Evolutionary conservation across 2,329 filamentous ascomycete species (phyloP), one percentile per base, ranked within the genome.

Genomic region (Aspergillus candidus): DNA sequence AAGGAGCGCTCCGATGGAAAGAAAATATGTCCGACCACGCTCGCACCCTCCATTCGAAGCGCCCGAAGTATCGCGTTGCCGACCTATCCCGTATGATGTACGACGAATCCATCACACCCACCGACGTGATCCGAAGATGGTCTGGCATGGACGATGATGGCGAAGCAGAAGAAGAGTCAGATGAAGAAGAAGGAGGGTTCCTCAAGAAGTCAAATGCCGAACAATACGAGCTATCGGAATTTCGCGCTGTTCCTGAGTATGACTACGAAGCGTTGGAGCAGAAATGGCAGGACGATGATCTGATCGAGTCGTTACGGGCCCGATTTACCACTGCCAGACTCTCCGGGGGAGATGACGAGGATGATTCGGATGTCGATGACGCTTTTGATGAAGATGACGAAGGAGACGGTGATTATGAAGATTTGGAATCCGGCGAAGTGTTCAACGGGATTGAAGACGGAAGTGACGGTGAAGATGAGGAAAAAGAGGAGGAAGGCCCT

Each of bases 11-110:
- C 15, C 78, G 82, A 35, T 98, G 94, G 94, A 98, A 98, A 65
- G 80, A 86, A 17, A 90, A 94, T 56, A 78, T 98, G 62, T 70
- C 80, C 8, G 83, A 84, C 46, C 87, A 83, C 43, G 90, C 90
- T 1, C 78, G 78, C 50, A 79, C 76, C 44, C 71, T 90, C 30
- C 86, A 93, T 60, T 77, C 78, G 22, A 82, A 78, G 54, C 82
- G 79, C 50, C 79, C 80, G 34, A 78, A 84, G 12, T 95, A 86
- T 58, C 82, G 89, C 43, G 84, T 88, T 7, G 78, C 80, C 11
- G 90, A 97, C 58, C 77, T 98, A 27, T 88, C 88, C 0, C 82
- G 86, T 53, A 77, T 94, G 65, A 84, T 98, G 71, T 98, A 98
- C 66, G 86, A 97, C 56, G 79, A 86, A 32, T 80, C 82, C 10